phyloP scores from a whole-genome alignment of 306 rosid species.

The Alnus rubra region DNA sequence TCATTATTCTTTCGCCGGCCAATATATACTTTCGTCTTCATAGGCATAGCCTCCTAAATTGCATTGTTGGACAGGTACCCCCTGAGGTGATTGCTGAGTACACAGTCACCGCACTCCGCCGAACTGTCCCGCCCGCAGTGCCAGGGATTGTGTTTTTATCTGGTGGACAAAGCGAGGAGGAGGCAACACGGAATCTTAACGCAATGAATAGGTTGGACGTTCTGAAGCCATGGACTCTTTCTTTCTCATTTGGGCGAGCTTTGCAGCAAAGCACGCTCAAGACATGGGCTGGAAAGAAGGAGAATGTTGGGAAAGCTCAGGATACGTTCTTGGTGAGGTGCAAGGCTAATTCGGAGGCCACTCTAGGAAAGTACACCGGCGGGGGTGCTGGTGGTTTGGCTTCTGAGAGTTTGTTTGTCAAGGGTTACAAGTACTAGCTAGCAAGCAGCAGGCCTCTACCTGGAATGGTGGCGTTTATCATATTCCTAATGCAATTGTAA shows the following conservation, averaged over 20 bases:
- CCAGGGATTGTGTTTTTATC: slow-evolving; percentile 85
- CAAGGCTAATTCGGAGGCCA: slow-evolving; percentile 83
- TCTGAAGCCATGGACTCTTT: slow-evolving; percentile 88
- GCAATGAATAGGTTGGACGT: slow-evolving; percentile 71
- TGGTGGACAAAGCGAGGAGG: slow-evolving; percentile 93
- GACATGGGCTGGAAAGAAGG: slow-evolving; percentile 84
- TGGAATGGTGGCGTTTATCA: slow-evolving; percentile 4
- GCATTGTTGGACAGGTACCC: slow-evolving; percentile 45
- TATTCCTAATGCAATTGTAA: slow-evolving; percentile 26
- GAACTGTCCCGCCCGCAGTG: slow-evolving; percentile 88
- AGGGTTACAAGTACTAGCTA: slow-evolving; percentile 65
- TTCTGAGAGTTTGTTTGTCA: slow-evolving; percentile 68
- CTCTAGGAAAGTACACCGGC: slow-evolving; percentile 69
- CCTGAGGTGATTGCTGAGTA: slow-evolving; percentile 69
- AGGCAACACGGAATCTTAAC: slow-evolving; percentile 75
- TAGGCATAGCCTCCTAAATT: background rate
- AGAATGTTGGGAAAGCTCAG: slow-evolving; percentile 77
- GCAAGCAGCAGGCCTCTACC: background rate
- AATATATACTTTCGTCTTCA: background rate
- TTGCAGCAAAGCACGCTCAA: slow-evolving; percentile 89
- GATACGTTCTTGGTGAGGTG: slow-evolving; percentile 62
- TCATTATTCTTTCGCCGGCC: too few species aligned
- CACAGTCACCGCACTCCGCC: slow-evolving; percentile 71
- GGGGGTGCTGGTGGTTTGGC: slow-evolving; percentile 52
- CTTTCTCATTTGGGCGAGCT: slow-evolving; percentile 96